Percentiles rank a stretch among this genome's conserved stretches.
Evolutionary conservation across 495 filamentous ascomycete genomes (phyloP).

Genomic region (Hyaloscypha bicolor): DNA sequence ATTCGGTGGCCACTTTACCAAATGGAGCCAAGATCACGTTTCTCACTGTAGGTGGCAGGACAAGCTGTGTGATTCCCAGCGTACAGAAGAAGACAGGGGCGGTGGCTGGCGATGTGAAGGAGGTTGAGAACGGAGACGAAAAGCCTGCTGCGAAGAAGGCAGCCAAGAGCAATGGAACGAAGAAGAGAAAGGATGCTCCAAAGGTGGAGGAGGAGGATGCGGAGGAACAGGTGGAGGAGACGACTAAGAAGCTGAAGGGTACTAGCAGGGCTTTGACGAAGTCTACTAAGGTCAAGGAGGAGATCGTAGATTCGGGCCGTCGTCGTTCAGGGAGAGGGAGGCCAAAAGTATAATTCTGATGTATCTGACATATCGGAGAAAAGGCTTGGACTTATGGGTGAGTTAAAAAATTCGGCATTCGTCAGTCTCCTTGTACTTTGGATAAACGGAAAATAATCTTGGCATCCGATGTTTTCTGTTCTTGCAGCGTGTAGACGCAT

Average conservation of each 20-base stretch:
- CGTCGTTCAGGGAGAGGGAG: background rate
- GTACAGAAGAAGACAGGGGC: conserved; percentile 74
- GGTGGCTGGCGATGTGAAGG: conserved; percentile 31
- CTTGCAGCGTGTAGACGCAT: background rate
- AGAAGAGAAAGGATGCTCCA: conserved; percentile 8
- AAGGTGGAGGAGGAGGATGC: conserved; percentile 12
- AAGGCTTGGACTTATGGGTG: background rate
- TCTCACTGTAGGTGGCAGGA: conserved; percentile 84
- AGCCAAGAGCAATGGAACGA: conserved; percentile 1
- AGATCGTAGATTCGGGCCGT: background rate
- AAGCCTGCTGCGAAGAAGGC: conserved; percentile 3
- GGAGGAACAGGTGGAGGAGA: conserved; percentile 6
- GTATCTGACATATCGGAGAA: background rate
- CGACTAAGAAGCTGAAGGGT: conserved; percentile 17
- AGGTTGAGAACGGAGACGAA: conserved; percentile 42
- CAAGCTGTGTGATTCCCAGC: conserved; percentile 81
- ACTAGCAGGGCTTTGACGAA: conserved; percentile 22
- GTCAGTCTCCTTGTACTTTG: background rate
- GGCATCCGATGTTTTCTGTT: background rate
- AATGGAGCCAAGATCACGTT: conserved; percentile 83
- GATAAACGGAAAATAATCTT: background rate
- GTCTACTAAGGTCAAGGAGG: background rate
- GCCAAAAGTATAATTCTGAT: background rate
- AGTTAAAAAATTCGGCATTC: background rate
- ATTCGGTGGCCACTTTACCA: conserved; percentile 63